These are phyloP conservation scores for Sporisorium graminicola DNA, from an alignment of 1,284 basidiomycete species.

Conservation along the genomic window DNA sequence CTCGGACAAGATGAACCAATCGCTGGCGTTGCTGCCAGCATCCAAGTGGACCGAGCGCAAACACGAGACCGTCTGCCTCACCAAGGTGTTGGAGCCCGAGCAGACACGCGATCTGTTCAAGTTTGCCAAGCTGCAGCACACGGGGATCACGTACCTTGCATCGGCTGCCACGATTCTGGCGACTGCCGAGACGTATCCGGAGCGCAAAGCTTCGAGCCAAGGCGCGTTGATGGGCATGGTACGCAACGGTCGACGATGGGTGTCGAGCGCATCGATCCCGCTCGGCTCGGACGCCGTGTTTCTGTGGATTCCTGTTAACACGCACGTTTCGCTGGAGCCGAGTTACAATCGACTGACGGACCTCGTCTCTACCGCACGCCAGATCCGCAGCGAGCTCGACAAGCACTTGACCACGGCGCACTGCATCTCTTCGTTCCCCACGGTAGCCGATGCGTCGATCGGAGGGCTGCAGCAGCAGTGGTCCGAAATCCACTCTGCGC, in stretches of 20 bases:
- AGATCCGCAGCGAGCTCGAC: constrained; percentile 21
- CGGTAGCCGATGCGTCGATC: constrained; percentile 5
- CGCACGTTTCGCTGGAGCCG: constrained; percentile 15
- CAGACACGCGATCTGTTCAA: constrained; percentile 16
- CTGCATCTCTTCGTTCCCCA: constrained; percentile 23
- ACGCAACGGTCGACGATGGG: constrained; percentile 44
- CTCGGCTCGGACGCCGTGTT: constrained; percentile 46
- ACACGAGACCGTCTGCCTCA: constrained; percentile 31
- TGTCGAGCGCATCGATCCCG: constrained; percentile 17
- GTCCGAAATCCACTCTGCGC: constrained; percentile 10
- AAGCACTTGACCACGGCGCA: constrained; percentile 23
- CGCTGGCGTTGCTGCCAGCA: constrained; percentile 19
- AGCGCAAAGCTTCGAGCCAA: constrained; percentile 20
- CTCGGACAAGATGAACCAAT: constrained; percentile 25
- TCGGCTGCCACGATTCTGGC: constrained; percentile 37
- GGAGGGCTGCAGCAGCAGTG: constrained; percentile 13
- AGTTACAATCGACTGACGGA: constrained; percentile 3
- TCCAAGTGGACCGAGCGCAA: constrained; percentile 13
- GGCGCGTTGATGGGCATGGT: constrained; percentile 51
- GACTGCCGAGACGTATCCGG: constrained; percentile 31
- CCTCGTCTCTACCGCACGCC: constrained; percentile 8
- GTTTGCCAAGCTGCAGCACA: constrained; percentile 14
- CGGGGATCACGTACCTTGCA: constrained; percentile 33
- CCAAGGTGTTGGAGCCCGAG: constrained; percentile 5
- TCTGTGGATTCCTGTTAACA: constrained; percentile 41